phyloP scores from a whole-genome alignment of 805 yeast species.

The Wickerhamiella domercqiae region DNA sequence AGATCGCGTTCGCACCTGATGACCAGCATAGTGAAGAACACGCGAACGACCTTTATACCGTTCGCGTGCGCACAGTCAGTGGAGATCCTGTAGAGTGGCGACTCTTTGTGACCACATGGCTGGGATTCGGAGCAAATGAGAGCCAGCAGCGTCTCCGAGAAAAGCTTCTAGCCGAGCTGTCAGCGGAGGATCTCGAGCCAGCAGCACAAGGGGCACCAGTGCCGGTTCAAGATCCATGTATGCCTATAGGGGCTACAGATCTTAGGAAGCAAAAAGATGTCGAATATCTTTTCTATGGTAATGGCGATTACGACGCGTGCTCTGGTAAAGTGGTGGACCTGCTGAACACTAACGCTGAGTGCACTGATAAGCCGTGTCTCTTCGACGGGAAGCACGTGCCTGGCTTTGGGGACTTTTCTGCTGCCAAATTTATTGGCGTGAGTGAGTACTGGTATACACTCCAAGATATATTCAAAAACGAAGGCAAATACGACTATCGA shows the following conservation, averaged over 20 bases:
- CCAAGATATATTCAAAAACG: slow-evolving; percentile 73
- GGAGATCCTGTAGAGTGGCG: slow-evolving; percentile 67
- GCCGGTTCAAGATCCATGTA: slow-evolving; percentile 56
- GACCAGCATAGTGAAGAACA: slow-evolving; percentile 46
- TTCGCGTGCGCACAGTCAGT: slow-evolving; percentile 49
- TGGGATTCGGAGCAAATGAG: slow-evolving; percentile 94
- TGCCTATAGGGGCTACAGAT: slow-evolving; percentile 43
- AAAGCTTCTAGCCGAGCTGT: slow-evolving; percentile 23
- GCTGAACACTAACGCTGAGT: slow-evolving; percentile 62
- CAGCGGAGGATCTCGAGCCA: slow-evolving; percentile 6
- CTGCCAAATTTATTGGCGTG: slow-evolving; percentile 78
- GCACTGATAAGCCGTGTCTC: slow-evolving; percentile 76
- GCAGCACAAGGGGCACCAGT: slow-evolving; percentile 10
- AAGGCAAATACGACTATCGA: slow-evolving; percentile 73
- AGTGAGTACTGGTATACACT: slow-evolving; percentile 98
- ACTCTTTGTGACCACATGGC: slow-evolving; percentile 90
- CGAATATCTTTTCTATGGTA: slow-evolving; percentile 40
- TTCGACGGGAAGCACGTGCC: slow-evolving; percentile 96
- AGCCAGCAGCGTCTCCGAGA: slow-evolving; percentile 59
- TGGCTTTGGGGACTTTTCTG: slow-evolving; percentile 48
- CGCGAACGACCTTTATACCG: slow-evolving; percentile 53
- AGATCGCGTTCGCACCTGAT: slow-evolving; percentile 80
- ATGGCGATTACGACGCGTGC: slow-evolving; percentile 69
- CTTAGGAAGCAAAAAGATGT: slow-evolving; percentile 3
- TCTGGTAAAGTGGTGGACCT: slow-evolving; percentile 45